Evolutionary conservation across 1,139 yeast species (phyloP).

Genomic region (Yamadazyma aaseri): DNA sequence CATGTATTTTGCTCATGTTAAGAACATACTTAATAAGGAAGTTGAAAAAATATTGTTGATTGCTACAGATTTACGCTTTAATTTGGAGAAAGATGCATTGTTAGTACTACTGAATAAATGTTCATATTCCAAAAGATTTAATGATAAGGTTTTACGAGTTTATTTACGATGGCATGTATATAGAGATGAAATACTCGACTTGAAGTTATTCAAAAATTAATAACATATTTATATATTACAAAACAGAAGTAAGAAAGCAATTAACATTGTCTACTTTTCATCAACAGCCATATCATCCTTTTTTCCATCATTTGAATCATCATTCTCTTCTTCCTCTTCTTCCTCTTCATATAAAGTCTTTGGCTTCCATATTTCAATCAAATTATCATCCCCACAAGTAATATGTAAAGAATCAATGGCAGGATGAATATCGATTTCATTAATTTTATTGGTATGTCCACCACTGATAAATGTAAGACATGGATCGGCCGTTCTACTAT

Average conservation of each 20-base stretch:
- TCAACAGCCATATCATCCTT: conserved; percentile 18
- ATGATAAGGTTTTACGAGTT: conserved; percentile 5
- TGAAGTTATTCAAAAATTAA: conserved; percentile 4
- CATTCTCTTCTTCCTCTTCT: conserved; percentile 41
- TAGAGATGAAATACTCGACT: conserved; percentile 13
- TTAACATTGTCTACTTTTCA: conserved; percentile 8
- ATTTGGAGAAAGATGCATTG: conserved; percentile 6
- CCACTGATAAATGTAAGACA: conserved; percentile 58
- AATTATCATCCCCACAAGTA: conserved; percentile 52
- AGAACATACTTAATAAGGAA: conserved; percentile 6
- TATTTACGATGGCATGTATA: conserved; percentile 17
- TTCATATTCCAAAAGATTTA: conserved; percentile 8
- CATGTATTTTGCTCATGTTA: conserved; percentile 17
- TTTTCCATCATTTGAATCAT: conserved; percentile 27
- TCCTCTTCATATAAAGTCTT: conserved; percentile 39
- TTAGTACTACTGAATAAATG: conserved; percentile 10
- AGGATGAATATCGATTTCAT: conserved; percentile 53
- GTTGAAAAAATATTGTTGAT: conserved; percentile 14
- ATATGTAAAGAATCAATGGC: conserved; percentile 37
- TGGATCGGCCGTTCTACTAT: conserved; percentile 51
- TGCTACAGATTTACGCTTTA: conserved; percentile 19
- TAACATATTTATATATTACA: not conserved
- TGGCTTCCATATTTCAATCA: conserved; percentile 56
- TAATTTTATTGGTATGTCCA: conserved; percentile 55
- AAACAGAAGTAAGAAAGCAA: conserved; percentile 1